Evolutionary conservation across 2,329 filamentous ascomycete species (phyloP).

Genomic region (Penicillium sclerotigenum): DNA sequence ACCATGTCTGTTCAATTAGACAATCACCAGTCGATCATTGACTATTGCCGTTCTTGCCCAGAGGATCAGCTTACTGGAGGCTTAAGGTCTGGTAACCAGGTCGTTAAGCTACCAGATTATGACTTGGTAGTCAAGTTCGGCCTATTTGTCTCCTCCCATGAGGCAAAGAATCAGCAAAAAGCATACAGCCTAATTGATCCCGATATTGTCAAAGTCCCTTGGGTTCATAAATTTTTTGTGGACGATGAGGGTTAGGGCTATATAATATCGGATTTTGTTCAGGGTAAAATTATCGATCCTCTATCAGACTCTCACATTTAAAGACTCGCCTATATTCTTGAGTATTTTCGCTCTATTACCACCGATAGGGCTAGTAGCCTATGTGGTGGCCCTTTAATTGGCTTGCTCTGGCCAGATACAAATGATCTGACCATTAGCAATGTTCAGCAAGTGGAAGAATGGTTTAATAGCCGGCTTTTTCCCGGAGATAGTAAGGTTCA

Average conservation of each 20-base stretch:
- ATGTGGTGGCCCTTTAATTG: neutral
- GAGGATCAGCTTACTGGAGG: neutral
- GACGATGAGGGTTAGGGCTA: neutral
- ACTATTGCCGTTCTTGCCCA: neutral
- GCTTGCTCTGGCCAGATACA: neutral
- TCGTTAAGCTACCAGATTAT: neutral
- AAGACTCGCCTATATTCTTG: neutral
- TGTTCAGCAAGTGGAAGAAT: neutral
- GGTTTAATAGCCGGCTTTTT: neutral
- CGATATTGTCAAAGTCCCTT: neutral
- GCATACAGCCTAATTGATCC: neutral
- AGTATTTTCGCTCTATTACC: neutral
- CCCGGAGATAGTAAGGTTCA: neutral
- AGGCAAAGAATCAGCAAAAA: neutral
- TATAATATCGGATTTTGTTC: neutral
- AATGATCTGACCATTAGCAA: neutral
- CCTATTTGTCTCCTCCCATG: neutral
- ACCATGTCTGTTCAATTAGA: neutral
- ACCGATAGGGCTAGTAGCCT: neutral
- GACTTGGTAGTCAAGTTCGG: neutral
- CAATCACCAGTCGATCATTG: neutral
- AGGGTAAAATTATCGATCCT: neutral
- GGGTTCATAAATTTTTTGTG: neutral
- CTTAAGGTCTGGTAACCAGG: neutral
- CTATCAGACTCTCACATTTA: neutral